Conservation (phyloP, 768 basidiomycete genomes). For the Bullera alba region DNA sequence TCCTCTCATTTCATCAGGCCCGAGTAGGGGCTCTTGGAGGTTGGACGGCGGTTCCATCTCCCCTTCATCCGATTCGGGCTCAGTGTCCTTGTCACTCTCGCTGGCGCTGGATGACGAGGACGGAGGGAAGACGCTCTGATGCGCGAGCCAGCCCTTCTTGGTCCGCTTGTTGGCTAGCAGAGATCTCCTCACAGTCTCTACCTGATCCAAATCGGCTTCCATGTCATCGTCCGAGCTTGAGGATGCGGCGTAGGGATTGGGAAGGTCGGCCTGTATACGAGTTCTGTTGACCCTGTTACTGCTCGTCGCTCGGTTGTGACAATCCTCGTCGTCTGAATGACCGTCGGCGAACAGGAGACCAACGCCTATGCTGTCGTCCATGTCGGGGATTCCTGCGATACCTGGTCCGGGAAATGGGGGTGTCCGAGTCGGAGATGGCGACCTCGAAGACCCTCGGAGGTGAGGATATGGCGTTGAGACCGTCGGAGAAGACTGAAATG, state of each 20-base stretch:
- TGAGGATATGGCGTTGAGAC: conserved; percentile 27
- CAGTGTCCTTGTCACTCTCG: conserved; percentile 26
- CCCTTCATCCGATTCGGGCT: conserved; percentile 22
- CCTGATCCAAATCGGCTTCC: conserved; percentile 25
- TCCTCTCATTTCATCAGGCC: conserved; percentile 27
- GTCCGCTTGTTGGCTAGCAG: conserved; percentile 8
- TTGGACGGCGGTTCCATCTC: conserved; percentile 8
- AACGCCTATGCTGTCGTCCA: conserved; percentile 15
- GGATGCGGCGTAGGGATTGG: conserved; percentile 30
- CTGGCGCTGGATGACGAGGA: conserved; percentile 23
- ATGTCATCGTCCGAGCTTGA: conserved; percentile 28
- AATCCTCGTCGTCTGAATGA: conserved; percentile 10
- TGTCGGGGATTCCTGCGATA: conserved; percentile 29
- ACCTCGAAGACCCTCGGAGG: conserved; percentile 28
- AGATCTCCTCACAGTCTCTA: conserved; percentile 20
- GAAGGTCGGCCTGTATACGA: conserved; percentile 8
- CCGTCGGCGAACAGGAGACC: conserved; percentile 17
- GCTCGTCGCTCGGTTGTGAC: too few relatives aligned
- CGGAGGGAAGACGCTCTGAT: conserved; percentile 42
- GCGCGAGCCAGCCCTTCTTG: conserved; percentile 43
- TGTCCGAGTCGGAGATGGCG: conserved; percentile 22
- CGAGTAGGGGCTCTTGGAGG: conserved; percentile 35
- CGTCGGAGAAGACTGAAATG: conserved; percentile 32
- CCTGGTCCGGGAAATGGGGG: conserved; percentile 36
- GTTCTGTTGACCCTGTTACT: too few relatives aligned